These are phyloP conservation scores for Mycena rebaudengoi DNA, from an alignment of 768 basidiomycete genomes.

Conservation along the genomic window DNA sequence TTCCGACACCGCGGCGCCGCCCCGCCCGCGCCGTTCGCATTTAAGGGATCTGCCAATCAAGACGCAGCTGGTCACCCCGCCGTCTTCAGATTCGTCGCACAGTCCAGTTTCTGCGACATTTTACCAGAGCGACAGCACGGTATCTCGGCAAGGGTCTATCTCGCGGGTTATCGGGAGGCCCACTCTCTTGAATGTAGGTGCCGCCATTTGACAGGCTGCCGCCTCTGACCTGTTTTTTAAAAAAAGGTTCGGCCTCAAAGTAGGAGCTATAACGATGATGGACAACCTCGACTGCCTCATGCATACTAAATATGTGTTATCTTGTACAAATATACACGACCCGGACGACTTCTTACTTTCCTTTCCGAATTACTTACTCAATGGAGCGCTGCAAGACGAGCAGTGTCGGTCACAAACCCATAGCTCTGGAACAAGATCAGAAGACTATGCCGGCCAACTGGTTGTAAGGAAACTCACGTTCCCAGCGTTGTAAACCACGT, in stretches of 20 bases:
- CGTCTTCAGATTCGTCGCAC: constrained; percentile 49
- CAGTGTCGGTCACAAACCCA: constrained; percentile 57
- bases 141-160: no score
- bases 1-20: constrained; percentile 33
- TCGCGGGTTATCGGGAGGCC: constrained; percentile 40
- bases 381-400: constrained; percentile 35
- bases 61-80: constrained; percentile 48
- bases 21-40: constrained; percentile 37
- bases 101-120: constrained; percentile 20
- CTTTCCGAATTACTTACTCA: neutral
- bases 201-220: neutral
- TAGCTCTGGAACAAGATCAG: constrained; percentile 46
- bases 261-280: no score
- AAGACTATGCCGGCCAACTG: no score
- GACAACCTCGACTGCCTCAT: no score
- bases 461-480: constrained; percentile 49
- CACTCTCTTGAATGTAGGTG: constrained; percentile 50
- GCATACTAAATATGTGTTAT: no score
- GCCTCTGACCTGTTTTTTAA: constrained; percentile 5
- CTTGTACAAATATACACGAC: no score
- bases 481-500: constrained; percentile 63
- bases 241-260: constrained; percentile 42
- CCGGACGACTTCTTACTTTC: no score
- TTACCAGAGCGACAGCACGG: no score
- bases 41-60: constrained; percentile 26